Conservation (phyloP, 192 early-diverging fungal species). For the Backusella australiensis region DNA sequence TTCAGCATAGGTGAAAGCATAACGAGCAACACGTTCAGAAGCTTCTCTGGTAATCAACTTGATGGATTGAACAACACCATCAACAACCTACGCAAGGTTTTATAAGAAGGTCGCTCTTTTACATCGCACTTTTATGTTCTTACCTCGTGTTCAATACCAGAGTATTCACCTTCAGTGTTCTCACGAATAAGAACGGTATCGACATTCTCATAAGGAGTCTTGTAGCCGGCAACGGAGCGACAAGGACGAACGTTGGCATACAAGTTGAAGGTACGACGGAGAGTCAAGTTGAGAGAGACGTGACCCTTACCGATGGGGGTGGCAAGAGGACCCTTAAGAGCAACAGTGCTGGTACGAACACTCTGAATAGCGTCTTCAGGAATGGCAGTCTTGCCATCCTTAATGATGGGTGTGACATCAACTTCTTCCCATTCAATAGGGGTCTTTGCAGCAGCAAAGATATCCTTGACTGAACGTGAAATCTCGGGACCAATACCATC, state of each 20-base stretch:
- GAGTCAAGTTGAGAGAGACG: conserved; percentile 89
- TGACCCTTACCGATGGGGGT: conserved; percentile 99
- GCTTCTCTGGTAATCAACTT: conserved; percentile 98
- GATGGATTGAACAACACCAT: conserved; percentile 98
- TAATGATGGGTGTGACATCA: conserved; percentile 89
- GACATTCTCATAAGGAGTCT: conserved; percentile 95
- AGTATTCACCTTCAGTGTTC: conserved; percentile 99
- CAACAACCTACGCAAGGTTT: conserved; percentile 59
- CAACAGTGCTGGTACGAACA: conserved; percentile 94
- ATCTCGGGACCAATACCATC: conserved; percentile 93
- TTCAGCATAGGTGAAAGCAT: conserved; percentile 94
- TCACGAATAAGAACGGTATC: conserved; percentile 98
- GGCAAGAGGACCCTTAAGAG: conserved; percentile 95
- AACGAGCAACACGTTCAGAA: conserved; percentile 86
- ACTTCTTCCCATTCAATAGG: conserved; percentile 97
- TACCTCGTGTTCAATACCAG: conserved; percentile 94
- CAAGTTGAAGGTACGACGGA: conserved; percentile 94
- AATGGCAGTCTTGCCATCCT: conserved; percentile 90
- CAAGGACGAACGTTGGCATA: conserved; percentile 99
- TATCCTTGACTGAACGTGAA: conserved; percentile 85
- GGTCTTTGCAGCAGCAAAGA: conserved; percentile 89
- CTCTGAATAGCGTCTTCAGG: conserved; percentile 89
- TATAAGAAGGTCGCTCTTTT: neutral
- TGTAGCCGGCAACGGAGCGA: conserved; percentile 94
- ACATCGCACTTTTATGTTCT: neutral